Base-by-base conservation (phyloP, 1,284 basidiomycete species). In the Ceratobasidium sp. region DNA sequence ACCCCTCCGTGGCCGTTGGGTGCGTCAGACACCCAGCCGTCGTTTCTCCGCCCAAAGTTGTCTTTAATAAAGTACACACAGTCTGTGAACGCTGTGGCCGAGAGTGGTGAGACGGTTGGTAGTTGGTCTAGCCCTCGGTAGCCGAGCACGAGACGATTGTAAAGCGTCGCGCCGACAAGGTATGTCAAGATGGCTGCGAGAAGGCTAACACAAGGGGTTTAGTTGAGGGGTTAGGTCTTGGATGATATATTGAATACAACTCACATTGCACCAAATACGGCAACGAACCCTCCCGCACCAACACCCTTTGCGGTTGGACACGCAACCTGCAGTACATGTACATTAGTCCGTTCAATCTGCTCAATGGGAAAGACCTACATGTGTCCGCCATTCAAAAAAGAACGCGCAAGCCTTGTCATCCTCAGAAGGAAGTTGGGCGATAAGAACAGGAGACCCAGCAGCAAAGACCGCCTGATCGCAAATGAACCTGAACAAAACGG, bases 321-420 rank as follows among this genome's bases (percentile, higher is more conserved):
- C 44, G 92, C 93, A 82, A 87, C 87, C 92, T 92, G 77, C 33
- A 64, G 71, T 69, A 2, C 79, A 48, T 73, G 77, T 78, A 4
- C 77, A 44, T 78, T 77, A 57, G 76, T 78, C 8, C 74, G 77
- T 44, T 67, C 71, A 68, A 77, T 57, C 54, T 73, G 59, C 16
- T 55, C 73, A 48, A 65, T 38, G 65, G 54, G 74, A 70, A 77
- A 60, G 23, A 83, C 88, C 82, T 80, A 93, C 93, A 80, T 89
- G 89, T 27, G 91, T 93, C 77, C 88, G 87, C 92, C 91, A 94
- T 85, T 94, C 92, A 64, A 93, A 83, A 76, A 91, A 88, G 82
- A 90, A 94, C 27, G 89, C 88, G 83, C 92, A 94, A 20, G 89
- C 90, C 14, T 82, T 83, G 6, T 90, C 88, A 64, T 92, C 90